Conservation (phyloP, 345 rosid genomes). For the Acer saccharum region DNA sequence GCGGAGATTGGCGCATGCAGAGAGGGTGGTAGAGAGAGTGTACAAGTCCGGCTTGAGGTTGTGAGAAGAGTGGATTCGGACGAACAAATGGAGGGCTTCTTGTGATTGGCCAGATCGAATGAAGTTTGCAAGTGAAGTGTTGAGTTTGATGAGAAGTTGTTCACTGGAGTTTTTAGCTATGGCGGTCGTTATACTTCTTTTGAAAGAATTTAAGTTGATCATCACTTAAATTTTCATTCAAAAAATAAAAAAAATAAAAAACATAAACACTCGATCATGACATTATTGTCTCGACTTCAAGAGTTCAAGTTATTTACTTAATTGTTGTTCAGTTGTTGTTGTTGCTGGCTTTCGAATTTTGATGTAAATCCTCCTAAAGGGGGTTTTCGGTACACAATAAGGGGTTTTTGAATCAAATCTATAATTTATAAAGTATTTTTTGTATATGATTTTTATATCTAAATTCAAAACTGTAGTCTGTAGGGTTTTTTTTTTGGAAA, state of each 20-base stretch:
- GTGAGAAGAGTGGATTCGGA: constrained; percentile 37
- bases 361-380: no score
- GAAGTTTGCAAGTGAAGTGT: constrained; percentile 46
- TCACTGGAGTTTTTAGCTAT: constrained; percentile 20
- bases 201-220: constrained; percentile 23
- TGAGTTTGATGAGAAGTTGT: constrained; percentile 46
- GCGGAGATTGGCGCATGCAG: constrained; percentile 58
- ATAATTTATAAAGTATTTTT: no score
- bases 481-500: no score
- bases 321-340: no score
- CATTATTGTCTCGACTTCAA: neutral
- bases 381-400: no score
- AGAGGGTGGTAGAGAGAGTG: constrained; percentile 58
- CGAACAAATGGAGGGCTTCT: constrained; percentile 57
- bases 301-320: no score
- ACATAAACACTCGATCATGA: neutral
- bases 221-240: constrained; percentile 19
- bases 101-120: constrained; percentile 43
- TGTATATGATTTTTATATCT: no score
- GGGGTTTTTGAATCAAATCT: no score
- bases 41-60: constrained; percentile 60
- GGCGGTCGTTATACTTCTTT: constrained; percentile 16
- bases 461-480: no score
- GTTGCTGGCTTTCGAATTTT: no score
- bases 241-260: no score